These are phyloP conservation scores for Sporopachydermia lactativora DNA, from an alignment of 805 yeast species.

Conservation along the genomic window DNA sequence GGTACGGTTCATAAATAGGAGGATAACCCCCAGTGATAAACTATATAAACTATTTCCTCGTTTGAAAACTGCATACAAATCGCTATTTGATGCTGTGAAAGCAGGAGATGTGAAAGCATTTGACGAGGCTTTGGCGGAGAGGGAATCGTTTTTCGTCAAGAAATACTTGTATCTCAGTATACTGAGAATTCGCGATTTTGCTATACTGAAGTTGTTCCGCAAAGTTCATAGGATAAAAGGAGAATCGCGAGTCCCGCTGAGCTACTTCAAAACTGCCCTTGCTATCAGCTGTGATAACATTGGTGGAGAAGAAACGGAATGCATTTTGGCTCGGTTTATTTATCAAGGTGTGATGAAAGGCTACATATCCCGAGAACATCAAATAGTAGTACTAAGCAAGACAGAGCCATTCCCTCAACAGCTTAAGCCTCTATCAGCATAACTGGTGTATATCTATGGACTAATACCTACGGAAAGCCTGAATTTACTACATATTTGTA, in stretches of 20 bases:
- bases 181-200: conserved; percentile 35
- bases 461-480: too few relatives aligned
- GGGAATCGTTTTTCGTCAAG: conserved; percentile 37
- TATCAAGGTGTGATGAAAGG: conserved; percentile 54
- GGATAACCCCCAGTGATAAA: conserved; percentile 29
- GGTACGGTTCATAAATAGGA: conserved; percentile 34
- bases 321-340: conserved; percentile 54
- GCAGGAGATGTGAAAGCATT: conserved; percentile 44
- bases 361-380: conserved; percentile 63
- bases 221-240: conserved; percentile 19
- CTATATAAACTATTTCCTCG: conserved; percentile 29
- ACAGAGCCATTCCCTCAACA: conserved; percentile 52
- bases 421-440: background rate
- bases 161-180: conserved; percentile 48
- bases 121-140: conserved; percentile 28
- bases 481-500: too few relatives aligned
- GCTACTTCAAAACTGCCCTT: conserved; percentile 30
- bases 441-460: background rate
- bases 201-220: conserved; percentile 37
- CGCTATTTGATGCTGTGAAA: conserved; percentile 32
- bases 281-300: conserved; percentile 17
- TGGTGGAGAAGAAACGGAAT: conserved; percentile 45
- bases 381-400: conserved; percentile 64
- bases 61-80: conserved; percentile 27
- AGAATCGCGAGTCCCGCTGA: conserved; percentile 21